Percentiles rank a stretch among this genome's conserved stretches.
Evolutionary conservation across 2,329 filamentous ascomycete genomes (phyloP).

Genomic region (Keithomyces neogunnii): DNA sequence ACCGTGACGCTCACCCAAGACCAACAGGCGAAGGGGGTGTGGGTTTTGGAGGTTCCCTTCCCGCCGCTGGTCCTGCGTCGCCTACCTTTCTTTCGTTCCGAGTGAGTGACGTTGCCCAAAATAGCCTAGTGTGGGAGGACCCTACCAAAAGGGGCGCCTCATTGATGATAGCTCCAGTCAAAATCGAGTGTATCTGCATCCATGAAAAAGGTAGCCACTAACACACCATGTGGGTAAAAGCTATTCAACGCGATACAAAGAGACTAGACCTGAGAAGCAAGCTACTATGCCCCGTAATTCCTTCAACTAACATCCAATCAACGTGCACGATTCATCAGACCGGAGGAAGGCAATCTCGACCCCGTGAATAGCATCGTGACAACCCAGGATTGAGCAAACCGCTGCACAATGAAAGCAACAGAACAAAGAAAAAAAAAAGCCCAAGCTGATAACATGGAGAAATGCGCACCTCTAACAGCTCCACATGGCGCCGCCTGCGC

Average conservation of each 20-base stretch:
- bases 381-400: background rate
- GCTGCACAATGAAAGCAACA: background rate
- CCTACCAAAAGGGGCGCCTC: background rate
- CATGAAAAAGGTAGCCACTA: background rate
- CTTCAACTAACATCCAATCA: too few relatives aligned
- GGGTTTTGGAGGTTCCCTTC: conserved; percentile 9
- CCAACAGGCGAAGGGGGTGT: conserved; percentile 12
- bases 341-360: too few relatives aligned
- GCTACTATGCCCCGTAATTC: too few relatives aligned
- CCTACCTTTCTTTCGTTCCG: background rate
- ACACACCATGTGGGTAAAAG: background rate
- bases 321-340: too few relatives aligned
- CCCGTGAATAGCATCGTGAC: conserved; percentile 7
- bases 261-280: too few relatives aligned
- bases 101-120: background rate
- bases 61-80: conserved; percentile 1
- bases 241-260: too few relatives aligned
- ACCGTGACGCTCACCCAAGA: conserved; percentile 17
- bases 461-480: background rate
- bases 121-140: background rate
- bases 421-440: background rate
- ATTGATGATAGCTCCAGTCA: background rate
- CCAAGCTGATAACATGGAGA: background rate
- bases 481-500: background rate
- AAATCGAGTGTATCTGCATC: too few relatives aligned